Evolutionary conservation across 2,329 filamentous ascomycete genomes (phyloP).

Genomic region (Lecanosticta acicola): DNA sequence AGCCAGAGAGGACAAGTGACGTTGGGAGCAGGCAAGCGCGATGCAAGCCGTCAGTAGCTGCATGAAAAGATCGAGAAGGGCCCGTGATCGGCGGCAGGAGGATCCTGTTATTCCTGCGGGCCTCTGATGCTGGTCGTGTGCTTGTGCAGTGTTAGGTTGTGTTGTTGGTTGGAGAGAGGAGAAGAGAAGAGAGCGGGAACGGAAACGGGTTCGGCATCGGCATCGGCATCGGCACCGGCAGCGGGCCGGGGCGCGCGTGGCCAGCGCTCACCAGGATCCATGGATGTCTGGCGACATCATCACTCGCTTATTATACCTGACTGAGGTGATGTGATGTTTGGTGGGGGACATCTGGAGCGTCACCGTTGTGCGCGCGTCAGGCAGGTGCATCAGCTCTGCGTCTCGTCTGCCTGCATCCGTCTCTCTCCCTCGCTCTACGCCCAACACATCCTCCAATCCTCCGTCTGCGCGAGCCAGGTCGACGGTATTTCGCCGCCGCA

Average conservation of each 20-base stretch:
- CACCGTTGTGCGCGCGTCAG: background rate
- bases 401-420: background rate
- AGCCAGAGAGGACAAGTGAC: background rate
- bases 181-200: too few relatives aligned
- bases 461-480: background rate
- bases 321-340: background rate
- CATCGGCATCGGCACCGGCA: background rate
- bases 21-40: too few relatives aligned
- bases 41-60: too few relatives aligned
- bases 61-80: too few relatives aligned
- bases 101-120: too few relatives aligned
- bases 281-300: too few relatives aligned
- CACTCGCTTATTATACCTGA: background rate
- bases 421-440: too few relatives aligned
- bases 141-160: too few relatives aligned
- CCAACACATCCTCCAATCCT: background rate
- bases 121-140: too few relatives aligned
- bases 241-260: background rate
- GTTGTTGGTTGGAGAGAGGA: too few relatives aligned
- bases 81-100: background rate
- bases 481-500: background rate
- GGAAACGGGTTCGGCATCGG: background rate
- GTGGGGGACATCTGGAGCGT: background rate
- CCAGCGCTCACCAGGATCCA: too few relatives aligned
- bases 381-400: background rate